Percentiles rank a stretch among this genome's conserved stretches.
Conservation (phyloP, 805 yeast genomes). For the Yamadazyma sp. region DNA sequence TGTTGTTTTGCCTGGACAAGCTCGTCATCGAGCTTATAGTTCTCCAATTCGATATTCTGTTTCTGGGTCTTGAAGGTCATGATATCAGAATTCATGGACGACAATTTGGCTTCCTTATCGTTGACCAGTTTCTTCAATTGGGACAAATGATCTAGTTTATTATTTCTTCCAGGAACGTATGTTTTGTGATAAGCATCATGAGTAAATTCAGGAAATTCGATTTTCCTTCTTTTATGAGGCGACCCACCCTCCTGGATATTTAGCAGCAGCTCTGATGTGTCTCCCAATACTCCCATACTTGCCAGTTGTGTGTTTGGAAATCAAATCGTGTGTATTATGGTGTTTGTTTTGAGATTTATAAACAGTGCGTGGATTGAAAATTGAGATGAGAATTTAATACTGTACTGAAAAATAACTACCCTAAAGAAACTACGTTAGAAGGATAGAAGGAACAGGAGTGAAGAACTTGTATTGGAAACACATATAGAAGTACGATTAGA, state of each 20-base stretch:
- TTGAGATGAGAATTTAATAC: too few relatives aligned
- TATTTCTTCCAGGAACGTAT: conserved; percentile 12
- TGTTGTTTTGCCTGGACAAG: conserved; percentile 36
- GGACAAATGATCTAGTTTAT: conserved; percentile 14
- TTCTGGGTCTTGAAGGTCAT: conserved; percentile 34
- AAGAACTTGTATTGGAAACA: too few relatives aligned
- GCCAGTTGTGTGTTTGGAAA: too few relatives aligned
- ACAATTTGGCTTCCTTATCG: conserved; percentile 17
- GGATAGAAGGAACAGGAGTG: too few relatives aligned
- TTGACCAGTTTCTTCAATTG: conserved; percentile 11
- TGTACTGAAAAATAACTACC: too few relatives aligned
- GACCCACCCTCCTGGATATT: conserved; percentile 1
- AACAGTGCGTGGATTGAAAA: too few relatives aligned
- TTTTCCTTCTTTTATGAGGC: conserved; percentile 7
- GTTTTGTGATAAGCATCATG: conserved; percentile 4
- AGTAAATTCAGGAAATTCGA: too few relatives aligned
- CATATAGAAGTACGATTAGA: too few relatives aligned
- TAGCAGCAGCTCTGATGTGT: conserved; percentile 1
- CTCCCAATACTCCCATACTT: background rate
- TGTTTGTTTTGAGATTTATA: too few relatives aligned
- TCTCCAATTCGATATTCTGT: conserved; percentile 35
- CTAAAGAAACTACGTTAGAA: too few relatives aligned
- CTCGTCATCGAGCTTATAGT: conserved; percentile 29
- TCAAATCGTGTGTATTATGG: too few relatives aligned
- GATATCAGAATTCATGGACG: conserved; percentile 16